Evolutionary conservation across 192 early-diverging fungal species (phyloP).

Genomic region (Backusella liffmaniae): DNA sequence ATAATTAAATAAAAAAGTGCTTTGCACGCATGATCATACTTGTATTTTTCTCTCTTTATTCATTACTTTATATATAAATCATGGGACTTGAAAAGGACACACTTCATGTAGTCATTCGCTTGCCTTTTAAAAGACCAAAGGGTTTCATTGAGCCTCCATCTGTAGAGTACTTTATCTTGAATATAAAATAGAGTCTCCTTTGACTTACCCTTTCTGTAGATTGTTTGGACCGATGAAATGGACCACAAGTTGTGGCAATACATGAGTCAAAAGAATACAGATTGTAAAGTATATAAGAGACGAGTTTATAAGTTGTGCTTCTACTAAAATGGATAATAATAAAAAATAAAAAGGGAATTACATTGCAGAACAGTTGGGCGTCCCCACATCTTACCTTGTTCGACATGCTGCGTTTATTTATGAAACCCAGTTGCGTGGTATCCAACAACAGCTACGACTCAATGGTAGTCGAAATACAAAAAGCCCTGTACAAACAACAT

Average conservation of each 20-base stretch:
- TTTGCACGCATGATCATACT: too few relatives aligned
- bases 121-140: conserved; percentile 48
- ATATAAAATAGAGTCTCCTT: not conserved
- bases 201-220: conserved; percentile 25
- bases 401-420: conserved; percentile 53
- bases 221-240: conserved; percentile 61
- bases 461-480: conserved; percentile 16
- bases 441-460: conserved; percentile 37
- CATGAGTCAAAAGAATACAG: conserved; percentile 53
- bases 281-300: conserved; percentile 41
- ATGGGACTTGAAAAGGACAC: conserved; percentile 10
- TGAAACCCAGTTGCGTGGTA: conserved; percentile 54
- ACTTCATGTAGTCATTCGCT: conserved; percentile 52
- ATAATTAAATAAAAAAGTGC: too few relatives aligned
- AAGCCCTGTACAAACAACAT: conserved; percentile 5
- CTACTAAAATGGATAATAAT: not conserved
- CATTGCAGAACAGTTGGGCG: conserved; percentile 48
- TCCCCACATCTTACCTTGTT: conserved; percentile 50
- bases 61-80: not conserved
- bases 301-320: not conserved
- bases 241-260: conserved; percentile 56
- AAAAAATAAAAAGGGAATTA: conserved; percentile 45
- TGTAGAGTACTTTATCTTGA: conserved; percentile 29
- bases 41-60: too few relatives aligned
- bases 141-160: conserved; percentile 53